Base-by-base conservation (phyloP, 139 green algal species). In the Coccomyxa sp. region DNA sequence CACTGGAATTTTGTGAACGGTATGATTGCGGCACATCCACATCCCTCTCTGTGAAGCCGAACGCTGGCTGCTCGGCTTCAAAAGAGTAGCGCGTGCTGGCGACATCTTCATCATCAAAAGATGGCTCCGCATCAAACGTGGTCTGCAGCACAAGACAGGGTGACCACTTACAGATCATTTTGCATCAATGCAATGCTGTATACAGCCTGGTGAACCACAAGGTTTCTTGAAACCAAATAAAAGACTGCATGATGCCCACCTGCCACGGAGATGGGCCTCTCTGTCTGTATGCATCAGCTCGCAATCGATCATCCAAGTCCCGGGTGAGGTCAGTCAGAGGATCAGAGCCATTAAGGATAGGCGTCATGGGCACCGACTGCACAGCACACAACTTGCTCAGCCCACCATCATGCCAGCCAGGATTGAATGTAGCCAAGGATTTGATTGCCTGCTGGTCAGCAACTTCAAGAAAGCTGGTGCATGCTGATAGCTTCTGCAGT, bases 271-370 rank as follows among this genome's bases (percentile, higher is more conserved):
- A 67, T 21, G 77, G 77, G 18, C 25, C 51, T 23, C 57, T 77
- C 14, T 31, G 80, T 21, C 17, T 28, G 16, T 21, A 79, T 18
- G 66, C 67, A 30, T 83, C 80, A 31, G 17, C 13, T 10, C 13
- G 23, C 27, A 83, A 38, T 23, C 45, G 66, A 13, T 79, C 21
- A n/a, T 79, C 67, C 80, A 83, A 32, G 67, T 79, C 23, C 66
- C 58, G 17, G 32, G 67, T 79, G 13, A 83, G 80, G 27, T 66
- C 23, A 10, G 18, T 31, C 80, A 83, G 32, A 21, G 32, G 21
- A n/a, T 83, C 80, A 12, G 66, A 66, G 31, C 66, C 80, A 25
- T 30, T 45, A 0, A 81, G 58, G n/a, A 81, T 59, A 16, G 31
- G 76, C 13, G 30, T 25, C 30, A 59, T 58, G 16, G 76, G 76